A percentile compares a stretch with the other conserved stretches of the same genome.
These are phyloP conservation scores for Suillus lakei DNA, from an alignment of 768 basidiomycete species.

Conservation along the genomic window DNA sequence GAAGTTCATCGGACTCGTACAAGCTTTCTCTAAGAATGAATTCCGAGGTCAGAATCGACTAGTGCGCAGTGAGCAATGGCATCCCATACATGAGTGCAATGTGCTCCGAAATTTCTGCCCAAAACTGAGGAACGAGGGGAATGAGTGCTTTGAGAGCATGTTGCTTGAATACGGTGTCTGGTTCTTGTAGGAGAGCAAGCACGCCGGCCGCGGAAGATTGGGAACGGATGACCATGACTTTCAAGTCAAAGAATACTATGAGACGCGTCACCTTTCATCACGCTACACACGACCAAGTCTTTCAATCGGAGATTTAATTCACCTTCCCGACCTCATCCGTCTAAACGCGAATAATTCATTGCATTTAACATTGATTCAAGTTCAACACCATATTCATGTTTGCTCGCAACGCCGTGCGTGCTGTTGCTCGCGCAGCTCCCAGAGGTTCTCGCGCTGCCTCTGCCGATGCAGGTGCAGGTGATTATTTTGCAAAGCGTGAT, in stretches of 20 bases:
- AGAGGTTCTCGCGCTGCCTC: constrained; percentile 40
- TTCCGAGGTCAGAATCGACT: constrained; percentile 17
- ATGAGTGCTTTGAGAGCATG: constrained; percentile 88
- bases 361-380: constrained; percentile 9
- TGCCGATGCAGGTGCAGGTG: constrained; percentile 42
- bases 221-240: constrained; percentile 65
- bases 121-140: constrained; percentile 89
- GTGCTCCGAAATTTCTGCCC: constrained; percentile 98
- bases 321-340: constrained; percentile 31
- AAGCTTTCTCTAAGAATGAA: constrained; percentile 72
- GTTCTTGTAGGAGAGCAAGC: constrained; percentile 89
- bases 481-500: constrained; percentile 55
- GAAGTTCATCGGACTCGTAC: constrained; percentile 82
- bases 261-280: constrained; percentile 56
- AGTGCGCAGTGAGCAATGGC: constrained; percentile 13
- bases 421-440: constrained; percentile 48
- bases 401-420: constrained; percentile 53
- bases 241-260: constrained; percentile 15
- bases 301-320: constrained; percentile 35
- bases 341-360: constrained; percentile 28
- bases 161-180: constrained; percentile 84
- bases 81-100: constrained; percentile 81
- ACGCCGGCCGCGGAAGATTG: constrained; percentile 89
- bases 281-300: constrained; percentile 18
- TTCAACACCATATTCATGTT: constrained; percentile 51